Base-by-base conservation (phyloP, 257 asterid species). In the Jasminum sambac region DNA sequence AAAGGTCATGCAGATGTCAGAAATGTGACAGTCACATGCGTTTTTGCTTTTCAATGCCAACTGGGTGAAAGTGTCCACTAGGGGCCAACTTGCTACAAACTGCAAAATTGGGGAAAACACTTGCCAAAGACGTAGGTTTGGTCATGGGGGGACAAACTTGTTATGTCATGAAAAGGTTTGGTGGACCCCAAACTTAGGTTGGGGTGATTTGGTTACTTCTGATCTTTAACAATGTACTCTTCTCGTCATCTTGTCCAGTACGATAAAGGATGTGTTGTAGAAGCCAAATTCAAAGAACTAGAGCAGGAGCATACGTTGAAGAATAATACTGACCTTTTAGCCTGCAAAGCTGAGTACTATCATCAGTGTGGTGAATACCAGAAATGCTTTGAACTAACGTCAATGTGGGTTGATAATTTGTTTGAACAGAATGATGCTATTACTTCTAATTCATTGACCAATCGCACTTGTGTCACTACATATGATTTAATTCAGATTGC, bases 291-390 rank as follows among this genome's bases (percentile, higher is more conserved):
- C 75, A 83, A 79, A 83, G 95, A 88, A 72, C 90, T 95, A 23
- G 98, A 95, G 81, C 92, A 84, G 81, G 95, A 87, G 70, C 83
- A 88, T 79, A 78, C 95, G 36, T 75, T 91, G 76, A 89, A 85
- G 83, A 79, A 84, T 78, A 95, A 95, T 83, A 89, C 96, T 34
- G 99, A 95, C 80, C 98, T 95, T 77, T 87, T 95, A 78, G 95
- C 99, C 76, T 89, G 99, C 91, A 95, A 88, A 89, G 99, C 99
- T 64, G 99, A 95, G 85, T 91, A 85, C 84, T 88, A 86, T 73
- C 98, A 95, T 83, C 99, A 95, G 79, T 88, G 96, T 72, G 93
- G 98, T 38, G 99, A 91, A 86, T 89, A 95, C 78, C 97, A 95
- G 68, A 95, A 88, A 78, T 89, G 98, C 76, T 95, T 95, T 80